Evolutionary conservation across 176 grass and related monocot genomes (phyloP).

Genomic region (Phoenix roebelenii): DNA sequence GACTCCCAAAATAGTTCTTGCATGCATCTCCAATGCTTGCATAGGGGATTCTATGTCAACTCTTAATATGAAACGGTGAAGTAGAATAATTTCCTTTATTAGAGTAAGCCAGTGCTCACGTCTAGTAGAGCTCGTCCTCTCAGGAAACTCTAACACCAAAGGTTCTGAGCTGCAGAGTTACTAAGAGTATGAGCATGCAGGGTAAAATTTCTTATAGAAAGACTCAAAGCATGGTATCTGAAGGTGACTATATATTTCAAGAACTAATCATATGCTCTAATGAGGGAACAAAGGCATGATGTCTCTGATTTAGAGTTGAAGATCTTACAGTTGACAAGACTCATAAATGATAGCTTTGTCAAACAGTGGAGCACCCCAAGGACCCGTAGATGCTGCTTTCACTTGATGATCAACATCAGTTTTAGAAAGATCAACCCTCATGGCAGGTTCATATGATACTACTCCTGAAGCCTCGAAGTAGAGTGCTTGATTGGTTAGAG

Average conservation of each 20-base stretch:
- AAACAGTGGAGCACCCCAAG: conserved; percentile 81
- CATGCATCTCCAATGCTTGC: conserved; percentile 57
- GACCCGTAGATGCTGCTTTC: conserved; percentile 68
- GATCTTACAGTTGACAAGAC: conserved; percentile 45
- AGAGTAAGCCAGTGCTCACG: conserved; percentile 83
- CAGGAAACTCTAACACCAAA: conserved; percentile 76
- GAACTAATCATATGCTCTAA: no score
- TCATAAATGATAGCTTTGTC: conserved; percentile 76
- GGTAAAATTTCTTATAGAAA: no score
- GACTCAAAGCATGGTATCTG: no score
- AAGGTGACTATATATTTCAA: no score
- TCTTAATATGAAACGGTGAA: conserved; percentile 63
- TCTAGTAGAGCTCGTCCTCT: conserved; percentile 83
- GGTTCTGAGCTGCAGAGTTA: conserved; percentile 59
- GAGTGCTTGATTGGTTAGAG: conserved; percentile 71
- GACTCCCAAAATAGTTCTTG: conserved; percentile 63
- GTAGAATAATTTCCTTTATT: conserved; percentile 58
- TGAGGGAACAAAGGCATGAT: no score
- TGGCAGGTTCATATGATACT: conserved; percentile 58
- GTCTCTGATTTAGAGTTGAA: neutral
- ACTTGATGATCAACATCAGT: conserved; percentile 48
- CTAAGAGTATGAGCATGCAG: no score
- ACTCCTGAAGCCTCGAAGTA: conserved; percentile 74
- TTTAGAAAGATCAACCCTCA: conserved; percentile 62
- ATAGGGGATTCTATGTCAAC: conserved; percentile 51